Percentiles rank a stretch among this genome's conserved stretches.
These are phyloP conservation scores for Diaporthe citriasiana DNA, from an alignment of 2,329 filamentous ascomycete genomes.

Conservation along the genomic window DNA sequence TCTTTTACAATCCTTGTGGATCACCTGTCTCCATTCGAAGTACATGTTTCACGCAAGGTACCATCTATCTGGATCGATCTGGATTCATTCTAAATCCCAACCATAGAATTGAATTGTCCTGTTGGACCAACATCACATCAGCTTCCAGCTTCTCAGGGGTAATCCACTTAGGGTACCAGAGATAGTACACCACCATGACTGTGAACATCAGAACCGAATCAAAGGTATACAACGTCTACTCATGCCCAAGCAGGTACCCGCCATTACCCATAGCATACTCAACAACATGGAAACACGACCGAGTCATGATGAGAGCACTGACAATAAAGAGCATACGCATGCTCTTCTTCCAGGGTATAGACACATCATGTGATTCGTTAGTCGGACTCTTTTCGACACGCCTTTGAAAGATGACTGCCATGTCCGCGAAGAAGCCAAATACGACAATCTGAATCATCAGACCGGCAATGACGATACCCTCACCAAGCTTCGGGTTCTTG, in stretches of 20 bases:
- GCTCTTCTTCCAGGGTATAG: constrained; percentile 49
- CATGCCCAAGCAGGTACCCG: constrained; percentile 6
- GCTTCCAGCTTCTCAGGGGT: not conserved
- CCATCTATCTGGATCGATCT: not conserved
- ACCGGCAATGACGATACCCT: constrained; percentile 65
- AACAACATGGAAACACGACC: constrained; percentile 61
- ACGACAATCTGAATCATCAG: constrained; percentile 67
- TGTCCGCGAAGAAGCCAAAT: constrained; percentile 66
- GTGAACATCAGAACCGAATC: not conserved
- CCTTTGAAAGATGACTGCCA: constrained; percentile 60
- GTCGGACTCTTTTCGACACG: constrained; percentile 45
- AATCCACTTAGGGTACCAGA: not conserved
- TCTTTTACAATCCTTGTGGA: not conserved
- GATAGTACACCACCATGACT: constrained; percentile 7
- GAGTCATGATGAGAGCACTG: constrained; percentile 57
- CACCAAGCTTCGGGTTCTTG: constrained; percentile 48
- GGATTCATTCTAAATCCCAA: not conserved
- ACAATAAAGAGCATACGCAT: constrained; percentile 51
- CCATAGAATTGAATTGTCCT: not conserved
- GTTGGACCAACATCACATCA: not conserved
- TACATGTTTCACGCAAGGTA: not conserved
- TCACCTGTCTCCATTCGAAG: not conserved
- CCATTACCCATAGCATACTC: constrained; percentile 54
- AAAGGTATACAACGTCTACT: not conserved
- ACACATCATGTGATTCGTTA: constrained; percentile 33